Conservation (phyloP, 2,329 filamentous ascomycete genomes). For the Aspergillus alliaceus region DNA sequence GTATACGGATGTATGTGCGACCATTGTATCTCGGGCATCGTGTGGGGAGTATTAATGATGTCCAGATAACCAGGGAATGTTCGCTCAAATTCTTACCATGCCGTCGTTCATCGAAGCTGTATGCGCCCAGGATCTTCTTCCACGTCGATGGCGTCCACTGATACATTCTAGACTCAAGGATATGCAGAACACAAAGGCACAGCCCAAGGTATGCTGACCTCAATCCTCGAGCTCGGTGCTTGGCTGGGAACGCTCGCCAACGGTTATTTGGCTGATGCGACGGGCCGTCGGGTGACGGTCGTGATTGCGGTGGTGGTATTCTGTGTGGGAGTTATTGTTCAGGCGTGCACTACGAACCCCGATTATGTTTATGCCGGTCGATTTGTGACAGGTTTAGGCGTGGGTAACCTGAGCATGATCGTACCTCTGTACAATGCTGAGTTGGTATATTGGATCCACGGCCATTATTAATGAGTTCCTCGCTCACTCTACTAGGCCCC, state of each 20-base stretch:
- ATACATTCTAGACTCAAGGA: constrained; percentile 22
- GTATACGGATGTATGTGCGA: constrained; percentile 58
- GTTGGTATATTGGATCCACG: constrained; percentile 18
- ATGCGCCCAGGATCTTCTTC: constrained; percentile 31
- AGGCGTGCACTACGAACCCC: constrained; percentile 32
- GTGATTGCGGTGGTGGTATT: constrained; percentile 36
- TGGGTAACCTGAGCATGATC: constrained; percentile 44
- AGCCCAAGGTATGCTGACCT: constrained; percentile 34
- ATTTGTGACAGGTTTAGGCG: constrained; percentile 44
- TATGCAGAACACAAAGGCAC: constrained; percentile 27
- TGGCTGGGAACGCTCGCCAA: constrained; percentile 39
- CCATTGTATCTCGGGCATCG: neutral
- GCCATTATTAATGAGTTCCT: neutral
- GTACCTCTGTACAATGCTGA: constrained; percentile 43
- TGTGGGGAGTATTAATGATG: neutral
- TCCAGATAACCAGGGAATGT: constrained; percentile 70
- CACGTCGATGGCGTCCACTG: neutral
- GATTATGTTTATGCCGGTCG: constrained; percentile 40
- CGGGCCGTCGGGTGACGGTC: constrained; percentile 35
- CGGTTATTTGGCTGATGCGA: constrained; percentile 38
- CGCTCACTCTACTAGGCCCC: constrained; percentile 31
- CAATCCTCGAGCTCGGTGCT: constrained; percentile 44
- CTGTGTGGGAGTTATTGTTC: constrained; percentile 38
- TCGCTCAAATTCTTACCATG: constrained; percentile 65
- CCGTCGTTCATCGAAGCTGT: constrained; percentile 47